These are phyloP conservation scores for Boletus rubescentipes DNA, from an alignment of 768 basidiomycete genomes.

Conservation along the genomic window DNA sequence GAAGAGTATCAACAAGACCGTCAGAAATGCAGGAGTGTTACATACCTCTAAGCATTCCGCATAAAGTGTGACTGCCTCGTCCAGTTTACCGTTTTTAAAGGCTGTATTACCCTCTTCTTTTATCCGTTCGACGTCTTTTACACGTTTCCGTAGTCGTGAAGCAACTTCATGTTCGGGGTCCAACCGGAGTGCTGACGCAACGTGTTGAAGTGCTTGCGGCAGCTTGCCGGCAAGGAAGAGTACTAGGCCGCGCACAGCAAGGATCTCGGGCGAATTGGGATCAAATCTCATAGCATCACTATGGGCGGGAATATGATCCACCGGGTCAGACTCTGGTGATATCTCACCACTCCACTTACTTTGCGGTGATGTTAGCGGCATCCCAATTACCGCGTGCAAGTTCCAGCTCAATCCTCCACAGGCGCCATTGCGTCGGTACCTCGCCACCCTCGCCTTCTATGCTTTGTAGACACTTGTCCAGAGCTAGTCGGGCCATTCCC, in stretches of 20 bases:
- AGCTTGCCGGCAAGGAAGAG: conserved; percentile 73
- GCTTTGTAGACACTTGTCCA: conserved; percentile 73
- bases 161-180: conserved; percentile 79
- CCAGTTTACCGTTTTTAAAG: conserved; percentile 61
- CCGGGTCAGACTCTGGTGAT: conserved; percentile 2
- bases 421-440: conserved; percentile 75
- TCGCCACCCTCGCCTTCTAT: conserved; percentile 77
- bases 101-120: conserved; percentile 84
- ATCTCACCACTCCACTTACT: conserved; percentile 45
- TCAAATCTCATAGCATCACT: conserved; percentile 77
- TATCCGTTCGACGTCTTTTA: conserved; percentile 78
- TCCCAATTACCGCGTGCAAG: conserved; percentile 71
- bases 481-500: conserved; percentile 73
- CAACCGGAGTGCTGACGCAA: conserved; percentile 64
- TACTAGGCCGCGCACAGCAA: conserved; percentile 75
- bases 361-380: conserved; percentile 69
- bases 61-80: conserved; percentile 70
- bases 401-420: conserved; percentile 78
- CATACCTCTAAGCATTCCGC: conserved; percentile 67
- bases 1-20: not conserved
- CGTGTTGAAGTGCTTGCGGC: conserved; percentile 70
- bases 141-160: conserved; percentile 66
- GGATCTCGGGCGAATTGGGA: conserved; percentile 74
- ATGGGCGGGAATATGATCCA: not conserved
- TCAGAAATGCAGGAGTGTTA: not conserved